Percentiles rank a stretch among this genome's conserved stretches.
phyloP scores from a whole-genome alignment of 441 rosid species.

The Eutrema salsugineum region DNA sequence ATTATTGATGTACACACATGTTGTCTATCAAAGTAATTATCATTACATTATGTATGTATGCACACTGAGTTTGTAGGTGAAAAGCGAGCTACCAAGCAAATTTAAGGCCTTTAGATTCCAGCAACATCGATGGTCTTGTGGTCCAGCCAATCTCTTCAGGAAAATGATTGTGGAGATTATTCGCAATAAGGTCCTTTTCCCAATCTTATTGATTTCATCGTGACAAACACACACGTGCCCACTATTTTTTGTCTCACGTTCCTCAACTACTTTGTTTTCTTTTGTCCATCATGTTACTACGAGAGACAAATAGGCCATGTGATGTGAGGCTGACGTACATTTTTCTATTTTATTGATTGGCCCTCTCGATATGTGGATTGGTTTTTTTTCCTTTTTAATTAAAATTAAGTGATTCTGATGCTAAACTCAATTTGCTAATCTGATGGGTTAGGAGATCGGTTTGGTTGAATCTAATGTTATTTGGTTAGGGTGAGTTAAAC shows the following conservation, averaged over 20 bases:
- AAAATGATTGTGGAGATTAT: conserved; percentile 39
- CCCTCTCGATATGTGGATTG: neutral
- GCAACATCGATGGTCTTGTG: conserved; percentile 55
- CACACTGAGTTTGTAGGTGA: conserved; percentile 34
- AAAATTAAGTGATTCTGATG: neutral
- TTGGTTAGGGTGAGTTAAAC: neutral
- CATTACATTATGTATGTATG: neutral
- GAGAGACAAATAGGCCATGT: conserved; percentile 2
- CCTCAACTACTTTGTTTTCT: neutral
- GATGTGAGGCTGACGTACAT: conserved; percentile 10
- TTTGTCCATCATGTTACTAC: neutral
- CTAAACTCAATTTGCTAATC: neutral
- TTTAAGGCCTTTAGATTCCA: conserved; percentile 47
- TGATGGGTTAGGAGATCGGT: neutral
- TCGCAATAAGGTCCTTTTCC: conserved; percentile 34
- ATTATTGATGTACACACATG: neutral
- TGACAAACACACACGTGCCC: neutral
- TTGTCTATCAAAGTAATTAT: neutral
- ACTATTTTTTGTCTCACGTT: neutral
- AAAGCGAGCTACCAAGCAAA: conserved; percentile 50
- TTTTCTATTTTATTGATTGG: neutral
- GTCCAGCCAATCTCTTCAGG: conserved; percentile 49
- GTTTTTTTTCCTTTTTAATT: neutral
- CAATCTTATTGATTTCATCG: neutral
- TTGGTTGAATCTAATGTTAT: neutral